A percentile compares a stretch with the other conserved stretches of the same genome.
phyloP scores from a whole-genome alignment of 768 basidiomycete genomes.

The Agaricus subrufescens region DNA sequence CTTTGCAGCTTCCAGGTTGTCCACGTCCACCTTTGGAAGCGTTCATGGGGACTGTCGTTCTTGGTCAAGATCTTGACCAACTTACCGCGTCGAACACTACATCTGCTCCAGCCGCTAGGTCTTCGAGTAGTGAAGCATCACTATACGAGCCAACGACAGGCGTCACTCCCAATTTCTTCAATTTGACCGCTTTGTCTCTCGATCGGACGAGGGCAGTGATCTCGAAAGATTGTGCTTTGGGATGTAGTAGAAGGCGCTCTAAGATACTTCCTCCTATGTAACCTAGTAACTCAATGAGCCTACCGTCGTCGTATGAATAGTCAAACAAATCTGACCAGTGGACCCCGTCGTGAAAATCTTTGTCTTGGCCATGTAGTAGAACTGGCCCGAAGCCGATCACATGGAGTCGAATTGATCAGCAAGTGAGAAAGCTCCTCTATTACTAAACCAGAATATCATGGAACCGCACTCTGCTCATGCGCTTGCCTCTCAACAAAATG shows the following conservation, averaged over 20 bases:
- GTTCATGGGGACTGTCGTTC: neutral
- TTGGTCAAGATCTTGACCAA: neutral
- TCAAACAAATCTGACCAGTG: constrained; percentile 26
- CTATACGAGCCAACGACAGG: constrained; percentile 40
- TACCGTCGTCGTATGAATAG: neutral
- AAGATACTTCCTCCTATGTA: constrained; percentile 49
- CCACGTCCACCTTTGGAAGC: constrained; percentile 28
- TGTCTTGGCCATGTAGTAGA: constrained; percentile 14
- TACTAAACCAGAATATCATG: neutral
- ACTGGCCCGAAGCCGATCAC: no score
- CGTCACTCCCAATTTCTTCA: constrained; percentile 31
- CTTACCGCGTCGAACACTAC: constrained; percentile 30
- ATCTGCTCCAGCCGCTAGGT: constrained; percentile 39
- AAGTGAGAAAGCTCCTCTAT: neutral
- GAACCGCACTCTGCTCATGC: neutral
- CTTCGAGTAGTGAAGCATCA: constrained; percentile 37
- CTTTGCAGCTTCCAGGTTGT: constrained; percentile 38
- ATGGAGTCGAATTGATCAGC: neutral
- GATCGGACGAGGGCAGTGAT: constrained; percentile 44
- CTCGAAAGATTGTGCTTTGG: constrained; percentile 25
- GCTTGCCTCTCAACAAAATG: constrained; percentile 13
- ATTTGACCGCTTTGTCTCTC: constrained; percentile 37
- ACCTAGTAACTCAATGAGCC: constrained; percentile 19
- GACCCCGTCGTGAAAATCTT: constrained; percentile 37
- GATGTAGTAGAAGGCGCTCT: constrained; percentile 33